Conservation (phyloP, 371 early-diverging fungal species). For the Nosema muscidifuracis region DNA sequence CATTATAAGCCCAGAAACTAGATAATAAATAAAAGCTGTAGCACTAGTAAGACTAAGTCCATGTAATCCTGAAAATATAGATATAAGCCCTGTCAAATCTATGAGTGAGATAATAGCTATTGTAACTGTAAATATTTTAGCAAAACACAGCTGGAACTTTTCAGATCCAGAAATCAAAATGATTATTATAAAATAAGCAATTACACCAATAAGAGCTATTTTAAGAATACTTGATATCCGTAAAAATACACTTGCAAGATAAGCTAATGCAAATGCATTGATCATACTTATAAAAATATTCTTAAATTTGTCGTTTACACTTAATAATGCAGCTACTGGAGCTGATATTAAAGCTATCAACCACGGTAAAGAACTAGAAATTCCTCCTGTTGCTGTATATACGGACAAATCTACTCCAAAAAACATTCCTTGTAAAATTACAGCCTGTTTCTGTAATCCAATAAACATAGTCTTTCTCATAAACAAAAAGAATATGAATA, state of each 20-base stretch:
- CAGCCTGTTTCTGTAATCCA: neutral
- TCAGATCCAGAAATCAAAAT: neutral
- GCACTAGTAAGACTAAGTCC: neutral
- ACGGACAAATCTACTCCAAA: neutral
- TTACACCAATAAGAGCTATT: neutral
- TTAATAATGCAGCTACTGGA: neutral
- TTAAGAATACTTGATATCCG: neutral
- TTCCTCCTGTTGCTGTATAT: neutral
- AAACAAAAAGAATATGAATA: neutral
- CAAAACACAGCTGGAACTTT: neutral
- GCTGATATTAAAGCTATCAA: neutral
- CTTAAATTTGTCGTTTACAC: neutral
- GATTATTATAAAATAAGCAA: neutral
- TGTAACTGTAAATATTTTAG: neutral
- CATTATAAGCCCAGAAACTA: neutral
- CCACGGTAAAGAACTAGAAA: too few species aligned
- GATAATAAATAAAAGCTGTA: neutral
- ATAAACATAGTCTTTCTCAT: neutral
- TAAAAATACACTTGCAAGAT: neutral
- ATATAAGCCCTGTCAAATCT: neutral
- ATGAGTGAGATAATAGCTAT: neutral
- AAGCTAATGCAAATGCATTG: neutral
- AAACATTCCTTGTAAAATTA: constrained; percentile 1
- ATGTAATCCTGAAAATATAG: neutral
- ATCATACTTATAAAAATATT: neutral